Base-by-base conservation (phyloP, 108 stramenopile species). In the Nitzschia sp. region DNA sequence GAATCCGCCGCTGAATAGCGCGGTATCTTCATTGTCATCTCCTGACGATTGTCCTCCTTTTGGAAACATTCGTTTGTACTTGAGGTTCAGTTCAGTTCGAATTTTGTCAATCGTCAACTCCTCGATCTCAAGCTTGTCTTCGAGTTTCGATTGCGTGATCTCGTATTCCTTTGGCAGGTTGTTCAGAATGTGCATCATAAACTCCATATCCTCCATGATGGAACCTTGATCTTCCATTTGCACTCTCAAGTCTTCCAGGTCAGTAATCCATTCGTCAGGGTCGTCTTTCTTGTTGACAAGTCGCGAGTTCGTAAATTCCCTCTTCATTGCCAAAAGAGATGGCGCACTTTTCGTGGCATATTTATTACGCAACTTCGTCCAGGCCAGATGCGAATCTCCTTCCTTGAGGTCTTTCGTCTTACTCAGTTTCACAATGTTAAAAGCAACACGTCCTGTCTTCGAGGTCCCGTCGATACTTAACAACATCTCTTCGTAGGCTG, bases 191-290 rank as follows among this genome's bases (percentile, higher is more conserved):
- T 52, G 50, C 17, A 17, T n/a, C 50, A 52, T 6, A 6, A 52
- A 22, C 21, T 52, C 50, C 16, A n/a, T 19, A 6, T 52, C 21
- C 5, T 6, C 6, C 5, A 8, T 17, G 16, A 5, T n/a, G 50
- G 21, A 22, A 9, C 50, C 50, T 19, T 5, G 5, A 5, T 52
- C 50, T n/a, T 52, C 5, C 22, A 52, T 6, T 22, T 19, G 50
- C 5, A 17, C 17, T 19, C 19, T n/a, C 17, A 52, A 23, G 17
- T n/a, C n/a, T 23, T 52, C 50, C 22, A 52, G n/a, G 6, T n/a
- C 50, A n/a, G 50, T 23, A n/a, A 52, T 17, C 50, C 50, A 52
- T n/a, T 52, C 50, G 5, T 52, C 50, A n/a, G 50, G 50, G 6
- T 52, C 50, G 6, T 52, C 50, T 52, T n/a, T 9, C 5, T 5